A percentile compares a stretch with the other conserved stretches of the same genome.
Evolutionary conservation across 768 basidiomycete species (phyloP).

Genomic region (Termitomyces sp.): DNA sequence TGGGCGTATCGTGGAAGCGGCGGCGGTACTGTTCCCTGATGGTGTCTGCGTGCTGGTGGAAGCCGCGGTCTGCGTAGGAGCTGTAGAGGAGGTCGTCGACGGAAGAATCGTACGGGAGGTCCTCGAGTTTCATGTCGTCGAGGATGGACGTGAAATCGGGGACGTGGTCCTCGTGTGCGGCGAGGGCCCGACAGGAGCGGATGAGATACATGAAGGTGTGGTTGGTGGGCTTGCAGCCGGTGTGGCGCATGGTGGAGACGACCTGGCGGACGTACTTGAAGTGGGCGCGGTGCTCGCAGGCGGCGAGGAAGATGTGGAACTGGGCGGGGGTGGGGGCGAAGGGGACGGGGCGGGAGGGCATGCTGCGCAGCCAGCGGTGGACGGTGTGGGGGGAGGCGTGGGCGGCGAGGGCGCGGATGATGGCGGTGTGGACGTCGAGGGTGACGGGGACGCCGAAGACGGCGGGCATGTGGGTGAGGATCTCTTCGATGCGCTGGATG

Average conservation of each 20-base stretch:
- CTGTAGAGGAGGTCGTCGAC: constrained; percentile 35
- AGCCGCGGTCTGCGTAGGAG: constrained; percentile 35
- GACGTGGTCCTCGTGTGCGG: constrained; percentile 18
- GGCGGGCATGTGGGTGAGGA: constrained; percentile 42
- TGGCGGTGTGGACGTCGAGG: constrained; percentile 39
- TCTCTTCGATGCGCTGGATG: constrained; percentile 45
- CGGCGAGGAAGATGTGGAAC: constrained; percentile 48
- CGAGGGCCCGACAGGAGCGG: constrained; percentile 30
- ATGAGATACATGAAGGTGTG: constrained; percentile 47
- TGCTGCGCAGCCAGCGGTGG: constrained; percentile 45
- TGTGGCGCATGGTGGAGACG: constrained; percentile 28
- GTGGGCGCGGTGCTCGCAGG: constrained; percentile 23
- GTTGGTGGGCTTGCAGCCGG: constrained; percentile 37
- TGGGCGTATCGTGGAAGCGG: constrained; percentile 18
- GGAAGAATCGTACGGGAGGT: constrained; percentile 37
- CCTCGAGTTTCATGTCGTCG: constrained; percentile 38
- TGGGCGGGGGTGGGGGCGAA: constrained; percentile 43
- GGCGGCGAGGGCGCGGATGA: constrained; percentile 43
- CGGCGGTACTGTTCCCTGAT: constrained; percentile 32
- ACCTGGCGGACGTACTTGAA: constrained; percentile 28
- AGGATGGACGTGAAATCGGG: constrained; percentile 36
- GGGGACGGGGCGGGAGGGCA: constrained; percentile 43
- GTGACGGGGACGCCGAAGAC: constrained; percentile 42
- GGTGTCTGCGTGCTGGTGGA: constrained; percentile 27
- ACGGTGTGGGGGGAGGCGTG: constrained; percentile 38